Evolutionary conservation across 139 green algal species (phyloP).

Genomic region (Tetradesmus obliquus): DNA sequence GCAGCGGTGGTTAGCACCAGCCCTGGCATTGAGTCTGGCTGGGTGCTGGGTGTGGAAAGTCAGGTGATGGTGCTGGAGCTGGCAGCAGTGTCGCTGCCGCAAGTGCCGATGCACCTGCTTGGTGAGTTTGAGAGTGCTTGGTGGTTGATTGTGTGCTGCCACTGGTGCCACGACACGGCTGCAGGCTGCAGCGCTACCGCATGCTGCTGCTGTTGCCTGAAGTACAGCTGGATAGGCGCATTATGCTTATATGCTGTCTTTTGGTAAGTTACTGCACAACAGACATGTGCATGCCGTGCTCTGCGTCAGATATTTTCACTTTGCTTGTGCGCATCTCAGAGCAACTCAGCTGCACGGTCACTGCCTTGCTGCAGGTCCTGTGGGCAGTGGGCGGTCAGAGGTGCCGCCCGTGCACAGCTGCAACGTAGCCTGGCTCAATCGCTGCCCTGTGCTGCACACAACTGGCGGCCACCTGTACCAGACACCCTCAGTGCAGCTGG

Average conservation of each 20-base stretch:
- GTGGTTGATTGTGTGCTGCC: not conserved
- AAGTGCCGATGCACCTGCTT: not conserved
- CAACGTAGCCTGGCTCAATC: not conserved
- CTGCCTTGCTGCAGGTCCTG: slow-evolving; percentile 19
- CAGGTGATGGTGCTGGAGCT: slow-evolving; percentile 25
- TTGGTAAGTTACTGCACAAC: too few species aligned
- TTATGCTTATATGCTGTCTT: too few species aligned
- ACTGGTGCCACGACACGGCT: not conserved
- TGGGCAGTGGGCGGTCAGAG: slow-evolving; percentile 24
- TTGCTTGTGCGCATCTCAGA: too few species aligned
- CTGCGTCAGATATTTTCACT: too few species aligned
- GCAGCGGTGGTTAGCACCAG: slow-evolving; percentile 8
- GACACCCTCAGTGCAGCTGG: slow-evolving; percentile 20
- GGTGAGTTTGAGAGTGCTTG: not conserved
- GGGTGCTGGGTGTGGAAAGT: slow-evolving; percentile 1
- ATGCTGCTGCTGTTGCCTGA: too few species aligned
- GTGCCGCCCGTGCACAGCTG: not conserved
- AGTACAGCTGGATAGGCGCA: too few species aligned
- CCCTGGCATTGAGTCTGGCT: slow-evolving; percentile 23
- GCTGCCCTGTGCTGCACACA: slow-evolving; percentile 31
- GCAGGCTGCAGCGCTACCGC: not conserved
- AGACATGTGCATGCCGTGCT: too few species aligned
- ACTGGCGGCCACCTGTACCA: slow-evolving; percentile 27
- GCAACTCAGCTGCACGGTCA: too few species aligned
- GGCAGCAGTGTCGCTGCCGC: not conserved